Evolutionary conservation across 108 stramenopile genomes (phyloP).

Genomic region (Nitzschia inconspicua): DNA sequence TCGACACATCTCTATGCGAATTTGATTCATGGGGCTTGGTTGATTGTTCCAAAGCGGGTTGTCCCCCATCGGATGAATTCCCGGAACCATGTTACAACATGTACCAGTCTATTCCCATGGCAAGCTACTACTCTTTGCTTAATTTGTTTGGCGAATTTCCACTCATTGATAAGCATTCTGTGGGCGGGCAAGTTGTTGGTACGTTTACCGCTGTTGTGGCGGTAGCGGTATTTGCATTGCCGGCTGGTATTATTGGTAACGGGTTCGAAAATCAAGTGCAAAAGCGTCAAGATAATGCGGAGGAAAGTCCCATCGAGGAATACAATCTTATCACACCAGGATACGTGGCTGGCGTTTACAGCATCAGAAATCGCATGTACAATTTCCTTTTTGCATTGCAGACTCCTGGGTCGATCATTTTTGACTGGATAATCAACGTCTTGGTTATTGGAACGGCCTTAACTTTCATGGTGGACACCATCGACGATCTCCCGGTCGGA

Average conservation of each 20-base stretch:
- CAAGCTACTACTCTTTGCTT: slow-evolving; percentile 78
- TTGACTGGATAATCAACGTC: slow-evolving; percentile 49
- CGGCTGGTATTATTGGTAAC: slow-evolving; percentile 84
- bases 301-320: slow-evolving; percentile 21
- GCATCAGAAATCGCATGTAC: slow-evolving; percentile 46
- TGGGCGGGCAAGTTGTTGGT: slow-evolving; percentile 69
- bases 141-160: slow-evolving; percentile 93
- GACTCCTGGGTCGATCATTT: slow-evolving; percentile 23
- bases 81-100: slow-evolving; percentile 74
- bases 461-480: slow-evolving; percentile 70
- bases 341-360: slow-evolving; percentile 27
- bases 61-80: slow-evolving; percentile 31
- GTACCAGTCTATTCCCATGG: slow-evolving; percentile 61
- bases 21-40: slow-evolving; percentile 69
- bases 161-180: slow-evolving; percentile 72
- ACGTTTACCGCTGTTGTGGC: slow-evolving; percentile 89
- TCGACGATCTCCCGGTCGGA: slow-evolving; percentile 3
- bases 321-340: slow-evolving; percentile 18
- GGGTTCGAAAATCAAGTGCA: slow-evolving; percentile 85
- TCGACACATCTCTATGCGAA: slow-evolving; percentile 59
- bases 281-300: slow-evolving; percentile 18
- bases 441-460: slow-evolving; percentile 62
- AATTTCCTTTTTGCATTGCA: slow-evolving; percentile 57
- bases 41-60: slow-evolving; percentile 69
- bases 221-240: slow-evolving; percentile 86